These are phyloP conservation scores for Pseudogymnoascus sp. DNA, from an alignment of 2,329 filamentous ascomycete genomes.

Conservation along the genomic window DNA sequence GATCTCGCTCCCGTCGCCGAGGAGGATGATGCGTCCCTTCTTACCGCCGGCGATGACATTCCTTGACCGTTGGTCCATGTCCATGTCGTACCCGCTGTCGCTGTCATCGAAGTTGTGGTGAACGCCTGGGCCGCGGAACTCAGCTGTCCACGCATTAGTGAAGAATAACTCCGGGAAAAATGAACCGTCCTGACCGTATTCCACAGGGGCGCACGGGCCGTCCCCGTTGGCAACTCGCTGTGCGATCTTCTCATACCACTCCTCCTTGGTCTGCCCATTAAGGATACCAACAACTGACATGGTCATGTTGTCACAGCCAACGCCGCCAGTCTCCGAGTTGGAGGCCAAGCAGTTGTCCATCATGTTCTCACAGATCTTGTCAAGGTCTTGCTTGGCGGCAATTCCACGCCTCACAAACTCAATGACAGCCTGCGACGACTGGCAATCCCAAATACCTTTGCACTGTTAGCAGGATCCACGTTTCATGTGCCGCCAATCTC, in stretches of 20 bases:
- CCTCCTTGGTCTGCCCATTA: conserved; percentile 85
- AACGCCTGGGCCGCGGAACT: conserved; percentile 76
- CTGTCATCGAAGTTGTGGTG: conserved; percentile 79
- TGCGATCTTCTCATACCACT: conserved; percentile 96
- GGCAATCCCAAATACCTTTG: conserved; percentile 97
- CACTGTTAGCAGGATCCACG: conserved; percentile 19
- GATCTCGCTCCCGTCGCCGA: conserved; percentile 92
- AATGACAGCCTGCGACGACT: conserved; percentile 93
- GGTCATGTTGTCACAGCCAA: conserved; percentile 99
- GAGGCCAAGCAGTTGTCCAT: conserved; percentile 99
- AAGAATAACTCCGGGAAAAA: conserved; percentile 16
- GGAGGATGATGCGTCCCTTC: conserved; percentile 79
- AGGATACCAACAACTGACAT: conserved; percentile 88
- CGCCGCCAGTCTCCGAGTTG: conserved; percentile 94
- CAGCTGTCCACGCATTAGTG: conserved; percentile 47
- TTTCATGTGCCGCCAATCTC: conserved; percentile 30
- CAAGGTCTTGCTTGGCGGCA: conserved; percentile 88
- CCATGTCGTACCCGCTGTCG: conserved; percentile 68
- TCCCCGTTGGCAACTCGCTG: conserved; percentile 93
- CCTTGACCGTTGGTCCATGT: conserved; percentile 48
- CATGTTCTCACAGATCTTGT: conserved; percentile 98
- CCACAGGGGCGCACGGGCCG: conserved; percentile 94
- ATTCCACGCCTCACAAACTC: conserved; percentile 97
- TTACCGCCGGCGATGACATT: conserved; percentile 55
- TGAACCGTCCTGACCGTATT: conserved; percentile 69